Percentiles rank a stretch among this genome's conserved stretches.
Evolutionary conservation across 768 basidiomycete genomes (phyloP).

Genomic region (Boletus sp.): DNA sequence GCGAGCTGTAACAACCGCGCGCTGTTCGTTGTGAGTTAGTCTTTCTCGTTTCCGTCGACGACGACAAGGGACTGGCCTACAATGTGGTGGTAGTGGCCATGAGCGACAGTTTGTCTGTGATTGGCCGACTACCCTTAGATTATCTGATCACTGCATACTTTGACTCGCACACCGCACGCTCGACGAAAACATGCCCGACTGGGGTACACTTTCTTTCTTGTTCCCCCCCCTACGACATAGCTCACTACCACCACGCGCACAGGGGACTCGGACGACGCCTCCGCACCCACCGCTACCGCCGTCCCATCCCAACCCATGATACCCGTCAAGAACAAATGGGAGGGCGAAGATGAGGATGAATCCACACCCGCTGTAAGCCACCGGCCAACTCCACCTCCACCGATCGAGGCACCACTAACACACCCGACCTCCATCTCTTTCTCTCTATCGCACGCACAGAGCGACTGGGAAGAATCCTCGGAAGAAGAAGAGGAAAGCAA

Average conservation of each 20-base stretch:
- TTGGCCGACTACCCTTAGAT: no score
- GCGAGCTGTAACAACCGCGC: conserved; percentile 54
- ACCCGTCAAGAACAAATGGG: conserved; percentile 66
- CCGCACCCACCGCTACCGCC: conserved; percentile 17
- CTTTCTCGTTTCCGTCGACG: neutral
- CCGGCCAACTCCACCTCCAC: no score
- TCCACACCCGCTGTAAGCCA: conserved; percentile 67
- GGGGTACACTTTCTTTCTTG: conserved; percentile 36
- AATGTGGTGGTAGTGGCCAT: conserved; percentile 8
- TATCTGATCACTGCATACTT: no score
- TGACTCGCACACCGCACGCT: no score
- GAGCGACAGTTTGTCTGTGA: no score
- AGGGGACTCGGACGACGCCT: conserved; percentile 39
- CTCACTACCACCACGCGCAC: conserved; percentile 23
- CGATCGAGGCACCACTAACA: conserved; percentile 5
- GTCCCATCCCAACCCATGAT: conserved; percentile 17
- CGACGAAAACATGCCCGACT: conserved; percentile 38
- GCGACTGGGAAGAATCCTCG: conserved; percentile 91
- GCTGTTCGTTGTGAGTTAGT: neutral
- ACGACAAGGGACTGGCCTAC: conserved; percentile 15
- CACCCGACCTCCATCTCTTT: neutral
- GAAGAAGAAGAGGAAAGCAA: conserved; percentile 66
- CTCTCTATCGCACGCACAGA: conserved; percentile 41
- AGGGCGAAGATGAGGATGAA: conserved; percentile 88
- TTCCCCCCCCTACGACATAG: neutral